Base-by-base conservation (phyloP, 805 yeast species). In the Suhomyces canberraensis region DNA sequence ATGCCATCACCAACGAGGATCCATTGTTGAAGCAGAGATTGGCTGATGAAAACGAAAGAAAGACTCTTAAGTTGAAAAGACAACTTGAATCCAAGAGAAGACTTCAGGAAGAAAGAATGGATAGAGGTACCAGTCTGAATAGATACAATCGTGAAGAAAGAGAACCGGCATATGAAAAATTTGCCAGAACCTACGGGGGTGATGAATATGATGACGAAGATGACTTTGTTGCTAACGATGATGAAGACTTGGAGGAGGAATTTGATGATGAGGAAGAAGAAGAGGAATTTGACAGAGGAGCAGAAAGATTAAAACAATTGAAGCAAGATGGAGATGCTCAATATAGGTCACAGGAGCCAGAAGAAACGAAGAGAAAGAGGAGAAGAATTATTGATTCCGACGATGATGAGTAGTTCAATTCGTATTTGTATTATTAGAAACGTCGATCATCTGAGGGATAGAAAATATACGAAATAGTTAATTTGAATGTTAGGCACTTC, bases 11-110 rank as follows among this genome's bases (percentile, higher is more conserved):
- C 13, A 71, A 75, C 3, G 64, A 72, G 37, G 95, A 85, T 62
- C 95, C 93, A 1, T 78, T 81, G 56, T 60, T 78, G 50, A 81
- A 76, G 45, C 82, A 83, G 44, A 73, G 78, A 55, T 72, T 73
- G 49, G 72, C 82, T 29, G 91, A 84, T 55, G 83, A 76, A 56
- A 76, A 73, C 46, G 87, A 68, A 33, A 51, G 69, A 29, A 66
- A 77, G 48, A 74, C 75, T 15, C 79, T 78, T 51, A 74, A 78
- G 41, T 67, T 81, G 49, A 80, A 76, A 57, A 81, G 80, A 44
- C 81, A 83, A 61, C 69, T 84, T 50, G 83, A 79, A 60, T 73
- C 76, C 41, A 74, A 73, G 48, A 60, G 77, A 50, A 75, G 75
- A 40, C 63, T 71, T 44, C 80, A 78, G 46, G 80, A 73, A 40